Evolutionary conservation across 257 asterid genomes (phyloP), one percentile per base, ranked within the genome.

Genomic region (Primulina tabacum): DNA sequence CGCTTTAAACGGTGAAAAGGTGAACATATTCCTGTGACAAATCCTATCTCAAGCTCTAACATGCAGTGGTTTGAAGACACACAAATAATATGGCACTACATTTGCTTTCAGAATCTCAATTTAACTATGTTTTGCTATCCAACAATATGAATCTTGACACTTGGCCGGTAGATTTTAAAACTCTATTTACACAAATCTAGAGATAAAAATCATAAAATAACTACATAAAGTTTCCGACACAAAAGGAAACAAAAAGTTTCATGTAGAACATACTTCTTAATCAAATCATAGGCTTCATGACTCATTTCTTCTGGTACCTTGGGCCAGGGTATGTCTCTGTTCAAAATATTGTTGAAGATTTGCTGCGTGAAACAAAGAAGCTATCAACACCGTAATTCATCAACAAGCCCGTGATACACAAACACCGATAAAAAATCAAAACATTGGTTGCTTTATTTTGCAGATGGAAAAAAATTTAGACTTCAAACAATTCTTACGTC

Each of bases 321-420:
- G 66, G 97, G 99, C 99, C 99, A 89, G 53, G 93, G 90, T 73
- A 94, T 89, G 80, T 86, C 92, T 82, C 97, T 81, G 78, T 94
- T 88, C 72, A 94, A 83, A 76, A 94, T 89, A 82, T 94, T 91
- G 87, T 84, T 83, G 79, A 94, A 94, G 71, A 91, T 89, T 81
- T 82, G 85, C 98, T 94, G 93, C 90, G 83, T 71, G 79, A 70
- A 63, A 81, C 53, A 65, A 73, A 74, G 65, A 52, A 76, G 57
- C 58, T 50, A 71, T 83, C 73, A 78, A 53, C 67, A 47, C 71
- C 61, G 69, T 62, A 53, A 58, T 26, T 67, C 26, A 76, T 73
- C 62, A 28, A 18, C 68, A 35, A 61, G 72, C 75, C 58, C 64
- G 53, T 53, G 60, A 70, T n/a, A 47, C 24, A 68, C 53, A 56